Evolutionary conservation across 306 rosid species (phyloP).

Genomic region (Sechiopsis laciniata): DNA sequence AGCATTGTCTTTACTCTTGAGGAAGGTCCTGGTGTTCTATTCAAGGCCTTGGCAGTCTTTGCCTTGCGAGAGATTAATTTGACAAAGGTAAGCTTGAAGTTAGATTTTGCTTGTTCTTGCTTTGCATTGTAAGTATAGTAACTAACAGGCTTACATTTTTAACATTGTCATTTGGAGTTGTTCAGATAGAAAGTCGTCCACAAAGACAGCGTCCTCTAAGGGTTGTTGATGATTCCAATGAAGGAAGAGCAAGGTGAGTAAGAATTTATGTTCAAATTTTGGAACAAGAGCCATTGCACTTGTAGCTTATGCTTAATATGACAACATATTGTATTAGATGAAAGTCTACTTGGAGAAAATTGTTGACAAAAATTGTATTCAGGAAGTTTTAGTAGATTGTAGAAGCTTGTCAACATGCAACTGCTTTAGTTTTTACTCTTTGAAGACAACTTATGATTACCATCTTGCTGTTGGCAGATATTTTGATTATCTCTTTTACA

Average conservation of each 20-base stretch:
- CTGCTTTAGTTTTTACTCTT: conserved; percentile 1
- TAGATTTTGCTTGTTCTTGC: not conserved
- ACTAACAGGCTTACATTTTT: not conserved
- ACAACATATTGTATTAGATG: not conserved
- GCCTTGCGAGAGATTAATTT: conserved; percentile 65
- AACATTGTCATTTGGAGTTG: conserved; percentile 24
- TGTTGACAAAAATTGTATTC: not conserved
- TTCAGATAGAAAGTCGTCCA: conserved; percentile 88
- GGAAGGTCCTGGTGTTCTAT: conserved; percentile 82
- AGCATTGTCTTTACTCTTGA: conserved; percentile 76
- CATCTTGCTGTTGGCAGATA: conserved; percentile 45
- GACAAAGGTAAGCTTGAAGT: conserved; percentile 45
- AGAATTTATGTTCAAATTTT: conserved; percentile 21
- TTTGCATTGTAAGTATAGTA: not conserved
- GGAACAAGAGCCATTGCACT: not conserved
- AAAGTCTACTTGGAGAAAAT: not conserved
- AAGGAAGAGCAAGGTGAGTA: conserved; percentile 75
- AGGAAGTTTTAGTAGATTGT: not conserved
- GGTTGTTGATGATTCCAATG: conserved; percentile 69
- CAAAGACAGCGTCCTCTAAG: conserved; percentile 57
- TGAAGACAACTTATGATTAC: not conserved
- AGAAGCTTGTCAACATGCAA: not conserved
- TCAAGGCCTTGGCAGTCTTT: conserved; percentile 85
- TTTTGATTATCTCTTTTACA: conserved; percentile 77
- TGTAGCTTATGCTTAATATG: not conserved